phyloP scores from a whole-genome alignment of 1,284 basidiomycete species.

The Puccinia polysora region DNA sequence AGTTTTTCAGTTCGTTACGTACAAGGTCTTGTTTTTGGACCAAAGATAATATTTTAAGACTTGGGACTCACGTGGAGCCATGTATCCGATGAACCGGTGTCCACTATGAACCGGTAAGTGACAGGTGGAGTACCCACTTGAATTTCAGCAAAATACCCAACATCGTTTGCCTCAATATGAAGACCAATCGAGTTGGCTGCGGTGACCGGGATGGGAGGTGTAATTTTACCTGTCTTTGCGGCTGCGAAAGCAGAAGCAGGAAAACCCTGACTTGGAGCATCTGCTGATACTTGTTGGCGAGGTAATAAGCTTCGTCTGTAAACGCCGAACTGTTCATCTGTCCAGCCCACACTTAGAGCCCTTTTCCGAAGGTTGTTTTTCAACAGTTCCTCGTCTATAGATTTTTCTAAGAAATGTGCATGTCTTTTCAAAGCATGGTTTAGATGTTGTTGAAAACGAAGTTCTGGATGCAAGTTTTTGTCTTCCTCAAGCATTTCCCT shows the following conservation, averaged over 20 bases:
- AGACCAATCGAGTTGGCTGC: slow-evolving; percentile 64
- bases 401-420: slow-evolving; percentile 14
- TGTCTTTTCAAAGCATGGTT: slow-evolving; percentile 36
- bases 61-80: slow-evolving; percentile 61
- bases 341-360: slow-evolving; percentile 5
- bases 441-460: slow-evolving; percentile 33
- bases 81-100: slow-evolving; percentile 77
- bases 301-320: not conserved
- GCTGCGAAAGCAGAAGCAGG: slow-evolving; percentile 9
- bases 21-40: not conserved
- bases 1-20: not conserved
- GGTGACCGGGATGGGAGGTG: slow-evolving; percentile 59
- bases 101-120: slow-evolving; percentile 71
- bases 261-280: slow-evolving; percentile 1
- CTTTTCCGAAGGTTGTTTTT: slow-evolving; percentile 4
- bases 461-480: slow-evolving; percentile 20
- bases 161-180: slow-evolving; percentile 64
- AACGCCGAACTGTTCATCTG: not conserved
- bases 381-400: slow-evolving; percentile 21
- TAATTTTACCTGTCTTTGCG: slow-evolving; percentile 55
- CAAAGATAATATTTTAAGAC: too few species aligned
- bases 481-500: slow-evolving; percentile 1
- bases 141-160: slow-evolving; percentile 66
- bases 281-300: not conserved
- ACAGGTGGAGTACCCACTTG: slow-evolving; percentile 72